Evolutionary conservation across 768 basidiomycete species (phyloP), one percentile per base, ranked within the genome.

Genomic region (Galerina sulciceps): DNA sequence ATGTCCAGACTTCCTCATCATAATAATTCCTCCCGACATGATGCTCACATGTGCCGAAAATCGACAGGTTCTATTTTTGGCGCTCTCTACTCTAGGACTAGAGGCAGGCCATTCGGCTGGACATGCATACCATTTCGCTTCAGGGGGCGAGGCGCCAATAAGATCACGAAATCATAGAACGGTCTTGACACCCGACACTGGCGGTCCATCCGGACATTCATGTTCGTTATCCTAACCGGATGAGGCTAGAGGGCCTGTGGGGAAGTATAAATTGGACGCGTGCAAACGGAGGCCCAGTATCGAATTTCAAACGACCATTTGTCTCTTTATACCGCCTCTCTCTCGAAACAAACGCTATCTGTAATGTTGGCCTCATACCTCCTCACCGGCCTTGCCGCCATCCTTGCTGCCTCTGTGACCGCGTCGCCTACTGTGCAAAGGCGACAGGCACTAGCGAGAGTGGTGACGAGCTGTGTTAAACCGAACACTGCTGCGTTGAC

Each of bases 401-500:
- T 55, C 22, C 37, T 66, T 9, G 68, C 59, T 41, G 52, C 53
- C 15, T 38, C 65, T n/a, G 63, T 42, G 3, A 43, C 47, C 49
- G 68, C 68, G n/a, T 37, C 62, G n/a, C 63, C 68, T 20, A 31
- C 26, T 31, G 14, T 55, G 18, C 50, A 56, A 41, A 60, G 47
- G 55, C 62, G 63, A 42, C 61, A 65, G 38, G 65, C 55, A 46
- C 46, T 56, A 45, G 55, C 73, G 6, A 66, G 68, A 41, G 74
- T 77, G 52, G 63, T 77, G 38, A 75, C 70, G 1, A 67, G 64
- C 22, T 81, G 79, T 65, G 73, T 70, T 2, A 63, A 70, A 8
- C 73, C 78, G 9, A 75, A 77, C 34, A 79, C 76, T 20, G 78
- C 67, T 57, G 79, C 79, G 9, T 62, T 81, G 43, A 81, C 79